Percentiles rank a stretch among this genome's conserved stretches.
Evolutionary conservation across 1,139 yeast species (phyloP).

Genomic region (Taphrina confusa): DNA sequence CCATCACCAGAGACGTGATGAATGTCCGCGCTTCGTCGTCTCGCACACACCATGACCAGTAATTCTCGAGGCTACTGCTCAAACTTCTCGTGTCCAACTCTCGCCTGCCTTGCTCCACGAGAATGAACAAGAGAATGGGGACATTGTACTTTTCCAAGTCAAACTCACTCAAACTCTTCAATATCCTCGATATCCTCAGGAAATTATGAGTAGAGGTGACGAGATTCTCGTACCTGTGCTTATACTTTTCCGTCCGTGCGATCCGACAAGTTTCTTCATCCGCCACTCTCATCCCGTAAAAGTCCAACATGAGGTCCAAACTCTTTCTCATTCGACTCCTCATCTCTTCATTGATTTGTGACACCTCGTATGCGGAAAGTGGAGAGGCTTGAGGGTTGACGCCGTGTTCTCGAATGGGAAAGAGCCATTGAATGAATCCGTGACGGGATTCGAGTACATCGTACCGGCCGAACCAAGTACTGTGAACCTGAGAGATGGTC

Average conservation of each 20-base stretch:
- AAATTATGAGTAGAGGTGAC: background rate
- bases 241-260: slow-evolving; percentile 1
- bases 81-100: background rate
- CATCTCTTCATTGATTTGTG: background rate
- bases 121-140: slow-evolving; percentile 15
- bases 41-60: slow-evolving; percentile 17
- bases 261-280: background rate
- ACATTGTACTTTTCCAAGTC: background rate
- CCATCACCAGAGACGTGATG: background rate
- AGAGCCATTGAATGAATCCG: slow-evolving; percentile 29
- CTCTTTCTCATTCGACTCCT: slow-evolving; percentile 1
- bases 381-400: slow-evolving; percentile 8
- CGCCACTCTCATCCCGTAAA: slow-evolving; percentile 21
- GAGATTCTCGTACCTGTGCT: slow-evolving; percentile 10
- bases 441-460: slow-evolving; percentile 7
- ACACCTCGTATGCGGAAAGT: slow-evolving; percentile 6
- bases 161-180: slow-evolving; percentile 20
- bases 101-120: slow-evolving; percentile 7
- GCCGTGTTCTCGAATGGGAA: slow-evolving; percentile 22
- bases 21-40: background rate
- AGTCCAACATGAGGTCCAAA: slow-evolving; percentile 29
- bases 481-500: slow-evolving; percentile 4
- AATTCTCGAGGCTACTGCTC: slow-evolving; percentile 10
- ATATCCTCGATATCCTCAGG: slow-evolving; percentile 22
- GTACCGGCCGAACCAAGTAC: slow-evolving; percentile 18